Evolutionary conservation across 345 rosid genomes (phyloP).

Genomic region (Pelargonium nanum): DNA sequence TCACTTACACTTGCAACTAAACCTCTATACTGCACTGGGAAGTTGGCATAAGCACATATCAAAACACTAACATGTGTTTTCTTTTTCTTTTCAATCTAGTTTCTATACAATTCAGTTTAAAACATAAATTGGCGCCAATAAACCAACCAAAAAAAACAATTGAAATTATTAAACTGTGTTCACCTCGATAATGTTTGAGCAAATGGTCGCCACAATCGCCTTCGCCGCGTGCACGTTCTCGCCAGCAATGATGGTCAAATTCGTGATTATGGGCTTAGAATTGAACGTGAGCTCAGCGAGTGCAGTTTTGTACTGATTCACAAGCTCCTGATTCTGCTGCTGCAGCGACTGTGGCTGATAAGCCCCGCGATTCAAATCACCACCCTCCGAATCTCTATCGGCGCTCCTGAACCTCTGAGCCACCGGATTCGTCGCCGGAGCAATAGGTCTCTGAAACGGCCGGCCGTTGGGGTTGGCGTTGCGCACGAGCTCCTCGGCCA

Average conservation of each 20-base stretch:
- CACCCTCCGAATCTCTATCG: slow-evolving; percentile 37
- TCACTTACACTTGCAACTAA: slow-evolving; percentile 3
- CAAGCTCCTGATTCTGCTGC: slow-evolving; percentile 76
- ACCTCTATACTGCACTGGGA: neutral
- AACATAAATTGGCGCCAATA: slow-evolving; percentile 15
- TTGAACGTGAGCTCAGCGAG: slow-evolving; percentile 88
- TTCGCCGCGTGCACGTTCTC: slow-evolving; percentile 85
- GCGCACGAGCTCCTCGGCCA: slow-evolving; percentile 36
- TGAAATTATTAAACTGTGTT: slow-evolving; percentile 20
- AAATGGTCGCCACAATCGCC: slow-evolving; percentile 62
- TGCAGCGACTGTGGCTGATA: slow-evolving; percentile 34
- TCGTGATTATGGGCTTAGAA: slow-evolving; percentile 94
- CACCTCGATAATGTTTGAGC: slow-evolving; percentile 95
- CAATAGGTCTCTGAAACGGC: slow-evolving; percentile 36
- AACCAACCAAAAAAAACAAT: neutral
- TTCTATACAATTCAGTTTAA: slow-evolving; percentile 28
- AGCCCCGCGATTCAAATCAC: slow-evolving; percentile 29
- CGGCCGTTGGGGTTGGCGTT: slow-evolving; percentile 25
- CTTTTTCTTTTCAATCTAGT: neutral
- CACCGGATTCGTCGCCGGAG: slow-evolving; percentile 20
- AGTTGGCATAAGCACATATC: neutral
- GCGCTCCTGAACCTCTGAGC: slow-evolving; percentile 15
- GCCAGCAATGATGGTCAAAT: slow-evolving; percentile 91
- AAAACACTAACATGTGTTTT: neutral
- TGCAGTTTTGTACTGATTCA: slow-evolving; percentile 81